Evolutionary conservation across 2,329 filamentous ascomycete genomes (phyloP).

Genomic region (Neodidymelliopsis sp.): DNA sequence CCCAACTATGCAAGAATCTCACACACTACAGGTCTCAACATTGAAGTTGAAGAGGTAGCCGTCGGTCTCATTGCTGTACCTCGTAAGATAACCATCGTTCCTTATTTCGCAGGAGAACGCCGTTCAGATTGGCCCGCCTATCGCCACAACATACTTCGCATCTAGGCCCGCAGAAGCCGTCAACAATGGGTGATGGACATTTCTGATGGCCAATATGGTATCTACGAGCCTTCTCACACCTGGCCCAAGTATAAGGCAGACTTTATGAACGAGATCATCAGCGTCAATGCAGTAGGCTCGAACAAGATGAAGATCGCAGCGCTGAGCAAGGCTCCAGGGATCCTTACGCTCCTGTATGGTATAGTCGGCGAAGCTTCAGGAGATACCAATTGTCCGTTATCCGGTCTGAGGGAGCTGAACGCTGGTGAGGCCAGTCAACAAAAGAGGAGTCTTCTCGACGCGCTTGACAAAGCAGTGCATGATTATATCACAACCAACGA

Average conservation of each 20-base stretch:
- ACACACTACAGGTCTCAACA: not conserved
- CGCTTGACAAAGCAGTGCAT: not conserved
- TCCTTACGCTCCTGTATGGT: not conserved
- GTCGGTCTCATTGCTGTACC: not conserved
- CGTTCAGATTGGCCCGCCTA: not conserved
- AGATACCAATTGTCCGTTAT: not conserved
- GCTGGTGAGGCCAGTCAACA: not conserved
- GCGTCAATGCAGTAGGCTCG: not conserved
- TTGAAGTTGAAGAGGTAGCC: not conserved
- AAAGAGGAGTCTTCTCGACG: not conserved
- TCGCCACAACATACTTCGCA: not conserved
- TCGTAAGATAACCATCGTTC: not conserved
- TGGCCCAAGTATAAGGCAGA: not conserved
- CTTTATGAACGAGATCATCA: not conserved
- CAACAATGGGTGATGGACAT: conserved; percentile 1
- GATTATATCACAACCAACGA: not conserved
- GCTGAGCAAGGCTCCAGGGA: not conserved
- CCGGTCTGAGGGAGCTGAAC: not conserved
- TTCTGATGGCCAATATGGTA: conserved; percentile 1
- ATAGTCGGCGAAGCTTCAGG: not conserved
- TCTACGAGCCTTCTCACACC: not conserved
- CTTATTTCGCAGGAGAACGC: not conserved
- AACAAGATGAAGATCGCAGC: not conserved
- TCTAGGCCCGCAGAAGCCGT: not conserved
- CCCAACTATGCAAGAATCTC: too few species aligned